These are phyloP conservation scores for Petasospora rhodanensis DNA, from an alignment of 1,139 yeast genomes.

Conservation along the genomic window DNA sequence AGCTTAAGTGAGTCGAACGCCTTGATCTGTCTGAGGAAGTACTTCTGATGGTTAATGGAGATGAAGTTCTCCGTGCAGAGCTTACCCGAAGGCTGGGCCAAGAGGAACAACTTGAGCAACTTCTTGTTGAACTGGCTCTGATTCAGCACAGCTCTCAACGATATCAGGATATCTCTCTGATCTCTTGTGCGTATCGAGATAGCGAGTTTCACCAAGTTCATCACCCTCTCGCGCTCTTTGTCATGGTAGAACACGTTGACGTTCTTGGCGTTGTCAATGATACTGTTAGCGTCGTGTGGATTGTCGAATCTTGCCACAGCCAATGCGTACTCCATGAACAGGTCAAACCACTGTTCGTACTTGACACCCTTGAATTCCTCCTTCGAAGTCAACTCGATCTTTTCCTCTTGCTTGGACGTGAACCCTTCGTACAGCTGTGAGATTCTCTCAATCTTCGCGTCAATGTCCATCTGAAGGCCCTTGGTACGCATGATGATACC, in stretches of 20 bases:
- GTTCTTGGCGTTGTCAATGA: conserved; percentile 68
- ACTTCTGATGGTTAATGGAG: conserved; percentile 83
- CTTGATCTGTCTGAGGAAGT: conserved; percentile 80
- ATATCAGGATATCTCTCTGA: conserved; percentile 47
- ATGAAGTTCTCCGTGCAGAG: conserved; percentile 58
- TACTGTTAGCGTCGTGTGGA: conserved; percentile 63
- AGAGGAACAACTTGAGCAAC: conserved; percentile 60
- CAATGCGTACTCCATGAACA: conserved; percentile 75
- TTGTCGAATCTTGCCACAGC: conserved; percentile 58
- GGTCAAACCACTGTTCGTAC: conserved; percentile 78
- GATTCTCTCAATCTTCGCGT: conserved; percentile 66
- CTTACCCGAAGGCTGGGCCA: conserved; percentile 62
- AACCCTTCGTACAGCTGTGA: conserved; percentile 65
- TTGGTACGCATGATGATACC: conserved; percentile 63
- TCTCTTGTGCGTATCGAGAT: conserved; percentile 57
- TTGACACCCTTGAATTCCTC: conserved; percentile 67
- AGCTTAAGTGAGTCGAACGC: conserved; percentile 71
- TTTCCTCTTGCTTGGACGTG: conserved; percentile 35
- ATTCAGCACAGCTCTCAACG: conserved; percentile 59
- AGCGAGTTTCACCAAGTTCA: conserved; percentile 62
- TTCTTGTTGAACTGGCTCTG: conserved; percentile 73
- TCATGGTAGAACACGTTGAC: conserved; percentile 75
- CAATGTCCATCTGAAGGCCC: conserved; percentile 58
- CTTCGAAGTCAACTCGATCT: conserved; percentile 36
- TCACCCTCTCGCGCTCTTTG: conserved; percentile 47